Percentiles rank a stretch among this genome's conserved stretches.
These are phyloP conservation scores for Aaosphaeria arxii DNA, from an alignment of 2,329 filamentous ascomycete species.

Conservation along the genomic window DNA sequence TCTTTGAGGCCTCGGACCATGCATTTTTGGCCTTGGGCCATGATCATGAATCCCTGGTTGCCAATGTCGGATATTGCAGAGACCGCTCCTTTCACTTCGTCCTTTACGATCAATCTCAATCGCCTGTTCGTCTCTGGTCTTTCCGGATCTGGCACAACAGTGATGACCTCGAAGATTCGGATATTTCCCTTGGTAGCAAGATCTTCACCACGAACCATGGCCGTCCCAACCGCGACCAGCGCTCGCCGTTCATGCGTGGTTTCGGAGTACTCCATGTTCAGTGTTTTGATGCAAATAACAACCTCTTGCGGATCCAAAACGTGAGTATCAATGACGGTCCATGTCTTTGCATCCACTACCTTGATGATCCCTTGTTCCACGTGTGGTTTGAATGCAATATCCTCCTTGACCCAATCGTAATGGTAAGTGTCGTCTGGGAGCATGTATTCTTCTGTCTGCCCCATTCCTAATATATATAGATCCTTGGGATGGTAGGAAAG, in stretches of 20 bases:
- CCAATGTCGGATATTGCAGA: conserved; percentile 83
- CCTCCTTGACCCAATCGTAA: conserved; percentile 74
- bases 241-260: conserved; percentile 81
- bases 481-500: conserved; percentile 76
- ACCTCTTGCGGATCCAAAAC: conserved; percentile 72
- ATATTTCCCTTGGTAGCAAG: conserved; percentile 80
- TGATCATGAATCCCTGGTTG: conserved; percentile 82
- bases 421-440: conserved; percentile 85
- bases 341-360: conserved; percentile 73
- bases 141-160: conserved; percentile 85
- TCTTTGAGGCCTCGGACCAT: conserved; percentile 96
- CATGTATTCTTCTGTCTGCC: conserved; percentile 67
- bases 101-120: conserved; percentile 81
- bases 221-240: conserved; percentile 81
- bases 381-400: conserved; percentile 60
- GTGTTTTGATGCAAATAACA: conserved; percentile 75
- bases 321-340: conserved; percentile 71
- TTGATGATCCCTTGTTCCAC: conserved; percentile 71
- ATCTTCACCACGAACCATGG: conserved; percentile 85
- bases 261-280: conserved; percentile 88
- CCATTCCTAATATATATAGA: conserved; percentile 75
- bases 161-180: conserved; percentile 87
- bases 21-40: conserved; percentile 92
- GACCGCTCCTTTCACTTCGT: conserved; percentile 89
- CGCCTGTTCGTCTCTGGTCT: conserved; percentile 81